Percentiles rank a stretch among this genome's conserved stretches.
These are phyloP conservation scores for Colletotrichum sp. DNA, from an alignment of 2,329 filamentous ascomycete genomes.

Conservation along the genomic window DNA sequence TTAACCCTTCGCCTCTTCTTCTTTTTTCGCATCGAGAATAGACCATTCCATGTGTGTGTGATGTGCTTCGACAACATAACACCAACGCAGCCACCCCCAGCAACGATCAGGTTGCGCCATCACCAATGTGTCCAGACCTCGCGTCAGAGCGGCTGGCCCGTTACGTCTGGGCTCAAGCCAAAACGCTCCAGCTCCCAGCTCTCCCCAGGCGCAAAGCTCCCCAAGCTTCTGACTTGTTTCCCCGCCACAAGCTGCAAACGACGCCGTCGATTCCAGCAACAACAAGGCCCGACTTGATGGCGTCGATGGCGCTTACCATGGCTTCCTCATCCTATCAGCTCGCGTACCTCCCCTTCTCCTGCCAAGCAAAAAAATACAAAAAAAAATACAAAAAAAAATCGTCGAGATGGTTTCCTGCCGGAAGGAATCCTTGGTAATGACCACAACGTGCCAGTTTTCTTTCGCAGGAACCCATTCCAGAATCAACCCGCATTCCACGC, in stretches of 20 bases:
- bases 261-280: not conserved
- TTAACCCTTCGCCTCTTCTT: not conserved
- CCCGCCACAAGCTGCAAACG: not conserved
- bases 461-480: not conserved
- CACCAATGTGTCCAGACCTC: not conserved
- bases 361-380: not conserved
- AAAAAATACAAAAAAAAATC: not conserved
- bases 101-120: not conserved
- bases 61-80: not conserved
- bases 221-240: not conserved
- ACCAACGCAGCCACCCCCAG: not conserved
- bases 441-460: not conserved
- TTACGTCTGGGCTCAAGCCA: not conserved
- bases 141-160: conserved; percentile 8
- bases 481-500: not conserved
- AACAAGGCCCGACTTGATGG: not conserved
- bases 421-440: not conserved
- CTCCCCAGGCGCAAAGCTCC: not conserved
- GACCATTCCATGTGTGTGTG: not conserved
- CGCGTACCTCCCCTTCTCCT: not conserved
- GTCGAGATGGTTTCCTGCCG: not conserved
- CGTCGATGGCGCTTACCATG: not conserved
- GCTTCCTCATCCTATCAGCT: not conserved
- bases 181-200: not conserved
- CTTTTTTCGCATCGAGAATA: not conserved